Evolutionary conservation across 2,329 filamentous ascomycete genomes (phyloP).

Genomic region (Claviceps arundinis): DNA sequence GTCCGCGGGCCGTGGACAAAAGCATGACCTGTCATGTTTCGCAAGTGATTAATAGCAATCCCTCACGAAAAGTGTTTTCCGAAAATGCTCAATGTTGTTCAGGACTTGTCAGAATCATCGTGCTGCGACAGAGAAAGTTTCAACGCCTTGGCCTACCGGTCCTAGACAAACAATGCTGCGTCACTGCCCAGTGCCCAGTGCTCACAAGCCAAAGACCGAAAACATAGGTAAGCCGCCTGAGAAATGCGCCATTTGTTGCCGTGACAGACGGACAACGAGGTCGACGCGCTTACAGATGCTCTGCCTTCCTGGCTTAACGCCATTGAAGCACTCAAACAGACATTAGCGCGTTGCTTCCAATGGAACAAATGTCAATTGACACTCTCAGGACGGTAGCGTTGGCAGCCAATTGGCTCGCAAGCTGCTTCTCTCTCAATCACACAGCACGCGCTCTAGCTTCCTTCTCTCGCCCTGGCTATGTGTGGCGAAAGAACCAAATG

Average conservation of each 20-base stretch:
- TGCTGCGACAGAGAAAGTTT: neutral
- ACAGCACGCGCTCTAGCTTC: too few relatives aligned
- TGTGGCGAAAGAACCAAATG: neutral
- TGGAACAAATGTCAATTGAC: neutral
- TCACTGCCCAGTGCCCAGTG: too few relatives aligned
- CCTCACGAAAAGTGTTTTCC: neutral
- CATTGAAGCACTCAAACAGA: neutral
- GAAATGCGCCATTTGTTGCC: too few relatives aligned
- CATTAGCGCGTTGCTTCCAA: neutral
- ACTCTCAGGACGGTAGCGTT: neutral
- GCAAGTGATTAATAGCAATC: neutral
- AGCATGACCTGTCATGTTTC: neutral
- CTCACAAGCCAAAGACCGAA: neutral
- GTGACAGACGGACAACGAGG: neutral
- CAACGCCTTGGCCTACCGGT: neutral
- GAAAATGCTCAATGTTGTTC: neutral
- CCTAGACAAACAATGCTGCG: neutral
- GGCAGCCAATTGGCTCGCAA: neutral
- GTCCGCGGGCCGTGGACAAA: too few relatives aligned
- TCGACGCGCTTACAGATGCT: neutral
- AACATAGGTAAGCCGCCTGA: neutral
- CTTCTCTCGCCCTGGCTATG: too few relatives aligned
- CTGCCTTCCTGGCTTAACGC: too few relatives aligned
- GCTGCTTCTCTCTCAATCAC: neutral
- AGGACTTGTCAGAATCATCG: neutral